Evolutionary conservation across 768 basidiomycete species (phyloP), one percentile per base, ranked within the genome.

Genomic region (Boletus barrowsii): DNA sequence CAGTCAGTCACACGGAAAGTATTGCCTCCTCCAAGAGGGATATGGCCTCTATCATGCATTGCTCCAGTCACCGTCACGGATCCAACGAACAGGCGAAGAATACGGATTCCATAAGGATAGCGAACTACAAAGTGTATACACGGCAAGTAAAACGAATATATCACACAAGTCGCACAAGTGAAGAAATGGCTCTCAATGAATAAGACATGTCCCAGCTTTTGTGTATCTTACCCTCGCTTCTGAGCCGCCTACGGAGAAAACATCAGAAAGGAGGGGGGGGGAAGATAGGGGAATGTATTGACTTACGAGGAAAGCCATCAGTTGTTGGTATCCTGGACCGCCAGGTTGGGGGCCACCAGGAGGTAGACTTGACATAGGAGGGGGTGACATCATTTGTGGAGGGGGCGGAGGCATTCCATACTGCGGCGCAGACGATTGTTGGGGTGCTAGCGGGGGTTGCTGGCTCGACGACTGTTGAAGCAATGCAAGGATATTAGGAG

Each of bases 301-400:
- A 68, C 83, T 71, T 55, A 88, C 87, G 58, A 86, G 73, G 63
- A 82, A 88, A 17, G 82, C 79, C 83, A 89, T 86, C 42, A 88
- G 68, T 61, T 87, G 83, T 60, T 84, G 83, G 59, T 84, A 86
- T 45, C 73, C 75, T 0, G 71, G 70, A 17, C 67, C 67, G 4
- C 78, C 78, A 1, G 75, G 70, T 51, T 78, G 75, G 11, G 73
- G 68, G 29, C 68, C 72, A 40, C 78, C 71, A 13, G 76, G 73
- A 36, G 75, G 70, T 47, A 72, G 60, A 51, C 70, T 62, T 20
- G 72, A 67, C 56, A 78, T 73, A 3, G 79, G 76, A 42, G 77
- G 73, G 8, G 75, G 70, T 24, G 75, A 77, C 68, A 77, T 78
- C 66, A 78, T 73, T 37, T 68, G 73, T 30, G 72, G 76, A 29